Base-by-base conservation (phyloP, 1,284 basidiomycete species). In the Ganoderma sp. region DNA sequence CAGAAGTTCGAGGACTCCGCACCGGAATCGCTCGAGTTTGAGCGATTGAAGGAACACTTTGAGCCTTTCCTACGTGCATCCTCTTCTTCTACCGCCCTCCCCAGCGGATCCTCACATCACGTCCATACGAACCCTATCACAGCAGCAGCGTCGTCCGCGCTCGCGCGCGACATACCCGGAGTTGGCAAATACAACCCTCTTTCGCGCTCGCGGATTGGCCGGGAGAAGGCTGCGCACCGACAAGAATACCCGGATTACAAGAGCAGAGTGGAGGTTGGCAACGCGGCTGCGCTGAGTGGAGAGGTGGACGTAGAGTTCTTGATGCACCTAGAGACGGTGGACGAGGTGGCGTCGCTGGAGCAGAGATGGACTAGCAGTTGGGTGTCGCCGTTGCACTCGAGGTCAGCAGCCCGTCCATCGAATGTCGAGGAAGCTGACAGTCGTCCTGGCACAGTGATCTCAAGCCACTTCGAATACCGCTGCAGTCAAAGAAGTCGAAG, bases 401-500 rank as follows among this genome's bases (percentile, higher is more conserved):
- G 81, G 94, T 96, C 74, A 76, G 89, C 82, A 28, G 45, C 32
- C 42, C 32, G 34, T 43, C 65, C 42, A 57, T 7, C 52, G 37
- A 70, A 56, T 58, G 41, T 59, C 39, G 62, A 48, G 39, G 37
- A 39, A 58, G 63, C 63, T 72, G 12, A 73, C 59, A 45, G 54
- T 32, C 67, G 42, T 71, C 58, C 39, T 48, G 39, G 48, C 48
- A 3, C 78, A 96, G 94, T 59, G 92, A 96, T 54, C 84, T 97
- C 17, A 89, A 88, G 73, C 97, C 97, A 0, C 83, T 93, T 61
- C 90, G 97, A 25, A 95, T 98, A 71, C 95, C 95, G 0, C 85
- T 99, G 2, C 92, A 93, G 71, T 93, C 96, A 0, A 99, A 99
- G 80, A 88, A 93, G 62, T 96, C 96, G 2, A 99, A 99, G 81